Percentiles rank a stretch among this genome's conserved stretches.
Conservation (phyloP, 2,329 filamentous ascomycete species). For the Beauveria caledonica region DNA sequence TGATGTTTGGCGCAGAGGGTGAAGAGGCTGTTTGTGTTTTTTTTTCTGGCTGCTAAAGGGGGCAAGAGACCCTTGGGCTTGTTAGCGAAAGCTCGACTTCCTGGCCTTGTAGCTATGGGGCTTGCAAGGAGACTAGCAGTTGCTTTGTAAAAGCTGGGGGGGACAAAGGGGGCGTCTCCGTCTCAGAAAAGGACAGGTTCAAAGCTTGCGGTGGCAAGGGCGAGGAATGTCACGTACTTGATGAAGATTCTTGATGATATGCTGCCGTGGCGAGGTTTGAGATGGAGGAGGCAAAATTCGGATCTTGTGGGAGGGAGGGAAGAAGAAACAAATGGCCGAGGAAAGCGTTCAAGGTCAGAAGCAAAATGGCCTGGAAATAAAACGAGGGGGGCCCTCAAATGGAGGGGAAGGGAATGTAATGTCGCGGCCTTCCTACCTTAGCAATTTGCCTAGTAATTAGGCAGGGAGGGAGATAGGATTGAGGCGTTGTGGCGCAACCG, state of each 20-base stretch:
- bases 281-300: conserved; percentile 2
- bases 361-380: conserved; percentile 4
- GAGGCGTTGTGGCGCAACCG: neutral
- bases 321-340: neutral
- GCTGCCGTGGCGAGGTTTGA: neutral
- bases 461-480: neutral
- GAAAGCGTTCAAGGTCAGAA: conserved; percentile 8
- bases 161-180: neutral
- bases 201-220: neutral
- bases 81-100: conserved; percentile 7
- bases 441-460: neutral
- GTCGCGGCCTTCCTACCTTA: neutral
- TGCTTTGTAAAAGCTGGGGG: neutral
- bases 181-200: neutral
- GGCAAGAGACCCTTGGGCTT: conserved; percentile 10
- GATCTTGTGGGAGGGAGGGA: conserved; percentile 2
- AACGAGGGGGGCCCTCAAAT: neutral
- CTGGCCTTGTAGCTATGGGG: neutral
- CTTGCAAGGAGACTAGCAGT: neutral
- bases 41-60: conserved; percentile 8
- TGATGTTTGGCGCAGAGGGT: conserved; percentile 6
- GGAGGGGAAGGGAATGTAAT: conserved; percentile 2
- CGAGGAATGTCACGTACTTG: neutral
- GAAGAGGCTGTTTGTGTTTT: conserved; percentile 1
- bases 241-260: neutral